Base-by-base conservation (phyloP, 495 filamentous ascomycete genomes). In the Penicillium riverlandense region DNA sequence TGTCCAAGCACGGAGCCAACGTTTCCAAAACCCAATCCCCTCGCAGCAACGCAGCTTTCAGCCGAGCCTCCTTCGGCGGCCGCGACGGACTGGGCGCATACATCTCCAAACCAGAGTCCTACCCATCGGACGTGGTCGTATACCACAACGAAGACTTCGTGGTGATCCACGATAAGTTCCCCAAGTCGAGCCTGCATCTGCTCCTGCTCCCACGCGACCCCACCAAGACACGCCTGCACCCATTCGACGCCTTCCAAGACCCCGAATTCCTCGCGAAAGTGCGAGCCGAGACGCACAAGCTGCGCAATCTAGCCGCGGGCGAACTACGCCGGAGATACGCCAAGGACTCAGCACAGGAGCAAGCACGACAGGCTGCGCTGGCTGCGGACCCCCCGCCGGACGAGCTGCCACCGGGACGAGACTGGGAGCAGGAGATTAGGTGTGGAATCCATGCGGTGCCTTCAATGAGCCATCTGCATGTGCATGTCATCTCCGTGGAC, bases 381-480 rank as follows among this genome's bases (percentile, higher is more conserved):
- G 64, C 49, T 49, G 52, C 52, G 5, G 60, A 70, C 40, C 58
- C 61, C 6, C 66, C 70, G 9, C 58, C 57, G 4, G 68, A 72
- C 15, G 59, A 72, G 29, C 63, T 88, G 12, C 88, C 90, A 0
- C 47, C 55, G 0, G 89, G 89, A 1, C 69, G 90, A 13, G 80
- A 95, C 58, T 98, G 88, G 85, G 68, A 74, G 33, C 60, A 61
- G n/a, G 88, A 92, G 22, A 73, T 96, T 43, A 74, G 80, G 35
- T 75, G 80, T 11, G 92, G 92, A 14, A 70, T 95, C 0, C 92
- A 98, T 66, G 85, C 86, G 2, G 74, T 80, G 43, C 92, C 92
- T n/a, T 85, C 79, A 13, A 95, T 98, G 92, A 83, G 79, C 42
- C 88, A 96, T 64, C 62, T 98, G 43, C 92, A 98, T 62, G 73